phyloP scores from a whole-genome alignment of 179 eudicot species.

The Dionaea muscipula region DNA sequence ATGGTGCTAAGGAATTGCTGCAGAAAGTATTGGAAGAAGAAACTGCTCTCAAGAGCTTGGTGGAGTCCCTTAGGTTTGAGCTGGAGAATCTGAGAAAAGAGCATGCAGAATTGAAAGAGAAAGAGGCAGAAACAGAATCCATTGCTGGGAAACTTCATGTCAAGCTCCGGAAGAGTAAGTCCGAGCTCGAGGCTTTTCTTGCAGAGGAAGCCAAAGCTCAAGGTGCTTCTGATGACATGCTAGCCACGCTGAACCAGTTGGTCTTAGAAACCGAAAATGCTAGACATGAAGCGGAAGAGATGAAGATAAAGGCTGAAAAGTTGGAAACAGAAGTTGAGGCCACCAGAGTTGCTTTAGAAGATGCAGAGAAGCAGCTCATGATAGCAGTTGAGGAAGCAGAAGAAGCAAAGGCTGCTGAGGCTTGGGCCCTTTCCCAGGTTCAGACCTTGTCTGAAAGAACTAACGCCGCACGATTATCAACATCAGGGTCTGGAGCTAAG shows the following conservation, averaged over 20 bases:
- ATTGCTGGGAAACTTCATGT: constrained; percentile 62
- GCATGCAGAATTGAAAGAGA: constrained; percentile 42
- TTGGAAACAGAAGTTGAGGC: constrained; percentile 45
- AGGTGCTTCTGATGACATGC: constrained; percentile 51
- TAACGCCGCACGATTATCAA: constrained; percentile 62
- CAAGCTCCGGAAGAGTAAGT: constrained; percentile 59
- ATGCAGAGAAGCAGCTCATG: constrained; percentile 39
- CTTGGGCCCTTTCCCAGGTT: constrained; percentile 47
- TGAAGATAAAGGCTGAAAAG: constrained; percentile 49
- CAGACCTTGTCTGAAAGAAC: constrained; percentile 51
- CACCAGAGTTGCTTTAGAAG: constrained; percentile 30
- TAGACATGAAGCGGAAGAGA: constrained; percentile 52
- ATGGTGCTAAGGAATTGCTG: constrained; percentile 49
- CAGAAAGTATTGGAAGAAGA: constrained; percentile 51
- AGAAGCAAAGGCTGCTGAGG: constrained; percentile 71
- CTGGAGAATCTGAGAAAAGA: constrained; percentile 53
- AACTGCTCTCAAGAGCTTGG: constrained; percentile 31
- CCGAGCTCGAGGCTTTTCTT: constrained; percentile 60
- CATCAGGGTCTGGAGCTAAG: constrained; percentile 52
- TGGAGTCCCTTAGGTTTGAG: constrained; percentile 48
- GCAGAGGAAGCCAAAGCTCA: constrained; percentile 43
- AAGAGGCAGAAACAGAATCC: constrained; percentile 60
- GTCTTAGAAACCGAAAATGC: constrained; percentile 45
- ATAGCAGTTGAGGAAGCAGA: constrained; percentile 53
- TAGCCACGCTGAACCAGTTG: constrained; percentile 45